Conservation (phyloP, 768 basidiomycete genomes). For the Tulasnella sp. region DNA sequence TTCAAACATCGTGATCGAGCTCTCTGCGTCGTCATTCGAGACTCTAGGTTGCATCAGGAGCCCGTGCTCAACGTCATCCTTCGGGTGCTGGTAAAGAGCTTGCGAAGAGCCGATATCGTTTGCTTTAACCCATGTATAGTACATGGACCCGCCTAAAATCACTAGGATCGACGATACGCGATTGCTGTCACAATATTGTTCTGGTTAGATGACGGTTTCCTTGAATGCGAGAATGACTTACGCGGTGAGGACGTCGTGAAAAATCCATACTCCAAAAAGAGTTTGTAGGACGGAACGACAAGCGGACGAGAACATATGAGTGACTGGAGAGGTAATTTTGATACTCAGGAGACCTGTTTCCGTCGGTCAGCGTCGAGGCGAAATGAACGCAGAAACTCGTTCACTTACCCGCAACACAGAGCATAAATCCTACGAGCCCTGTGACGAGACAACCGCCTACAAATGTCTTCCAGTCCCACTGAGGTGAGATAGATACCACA, state of each 20-base stretch:
- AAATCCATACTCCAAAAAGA: conserved; percentile 63
- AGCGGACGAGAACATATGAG: conserved; percentile 76
- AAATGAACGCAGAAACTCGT: no score
- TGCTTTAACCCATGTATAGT: conserved; percentile 45
- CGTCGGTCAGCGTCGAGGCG: neutral
- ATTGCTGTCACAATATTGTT: conserved; percentile 42
- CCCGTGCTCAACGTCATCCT: conserved; percentile 1
- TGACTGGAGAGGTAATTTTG: conserved; percentile 57
- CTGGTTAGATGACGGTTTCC: conserved; percentile 8
- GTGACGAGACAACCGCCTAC: conserved; percentile 56
- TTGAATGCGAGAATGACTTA: conserved; percentile 29
- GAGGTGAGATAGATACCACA: conserved; percentile 31
- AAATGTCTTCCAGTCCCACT: conserved; percentile 33
- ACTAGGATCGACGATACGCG: conserved; percentile 52
- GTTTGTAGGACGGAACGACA: conserved; percentile 78
- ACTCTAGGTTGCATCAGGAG: neutral
- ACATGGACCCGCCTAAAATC: conserved; percentile 61
- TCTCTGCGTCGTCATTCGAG: neutral
- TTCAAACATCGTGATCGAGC: conserved; percentile 1
- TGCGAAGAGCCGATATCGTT: neutral
- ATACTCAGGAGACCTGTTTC: conserved; percentile 46
- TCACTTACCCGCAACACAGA: conserved; percentile 59
- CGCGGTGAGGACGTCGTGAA: conserved; percentile 62
- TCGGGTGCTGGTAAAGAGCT: neutral
- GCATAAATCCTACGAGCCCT: conserved; percentile 69